Base-by-base conservation (phyloP, 148 eudicot species). In the Camellia granthamiana region DNA sequence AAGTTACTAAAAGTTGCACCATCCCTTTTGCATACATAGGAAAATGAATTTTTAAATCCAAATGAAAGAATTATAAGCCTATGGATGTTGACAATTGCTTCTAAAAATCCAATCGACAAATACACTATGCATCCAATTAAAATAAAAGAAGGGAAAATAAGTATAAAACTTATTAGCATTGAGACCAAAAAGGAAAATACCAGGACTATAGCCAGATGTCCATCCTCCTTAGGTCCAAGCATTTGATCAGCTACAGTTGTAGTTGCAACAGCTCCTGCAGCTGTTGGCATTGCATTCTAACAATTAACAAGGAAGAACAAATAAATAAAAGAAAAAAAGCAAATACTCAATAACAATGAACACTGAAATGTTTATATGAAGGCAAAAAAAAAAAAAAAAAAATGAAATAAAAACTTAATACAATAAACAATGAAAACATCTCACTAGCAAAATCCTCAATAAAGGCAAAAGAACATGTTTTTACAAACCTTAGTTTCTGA, bases 211-310 rank as follows among this genome's bases (percentile, higher is more conserved):
- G 99, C 98, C 75, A 96, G 89, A 88, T 96, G 98, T 77, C 89
- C 89, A 84, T 96, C 97, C 87, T 93, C 99, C 85, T 96, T 94
- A 68, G 93, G 99, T 76, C 99, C 99, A 84, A 96, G 95, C 99
- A 96, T 93, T 80, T 92, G 98, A 88, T 96, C 99, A 80, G 98
- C 99, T 83, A 96, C 90, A 82, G 99, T 97, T 71, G 90, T 98
- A 58, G 99, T 98, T 43, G 99, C 98, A 83, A 96, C 98, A 61
- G 99, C 99, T 83, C 99, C 99, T 80, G 98, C 97, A 83, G 98
- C 99, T 81, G 95, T 97, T 69, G 99, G 98, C 91, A 96, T 96
- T 67, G 93, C 88, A 75, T 89, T 91, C 99, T 96, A 84, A 69
- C 56, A 79, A 70, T 77, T 72, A 5, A 62, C 21, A 30, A 73